A percentile compares a stretch with the other conserved stretches of the same genome.
Evolutionary conservation across 2,329 filamentous ascomycete genomes (phyloP).

Genomic region (Aspergillus sp.): DNA sequence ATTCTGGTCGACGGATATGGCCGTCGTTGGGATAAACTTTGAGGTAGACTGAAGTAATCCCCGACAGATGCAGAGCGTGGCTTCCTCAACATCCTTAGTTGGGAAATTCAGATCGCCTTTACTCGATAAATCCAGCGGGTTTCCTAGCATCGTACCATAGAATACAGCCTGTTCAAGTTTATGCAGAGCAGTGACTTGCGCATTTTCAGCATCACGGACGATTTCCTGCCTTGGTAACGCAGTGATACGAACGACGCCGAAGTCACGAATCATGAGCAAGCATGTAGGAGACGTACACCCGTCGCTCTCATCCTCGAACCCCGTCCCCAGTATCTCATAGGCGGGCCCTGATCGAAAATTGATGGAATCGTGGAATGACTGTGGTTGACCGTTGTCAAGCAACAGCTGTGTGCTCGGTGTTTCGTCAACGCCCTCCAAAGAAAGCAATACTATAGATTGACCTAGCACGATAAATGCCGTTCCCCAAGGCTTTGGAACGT

Average conservation of each 20-base stretch:
- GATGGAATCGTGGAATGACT: constrained; percentile 81
- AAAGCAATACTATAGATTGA: constrained; percentile 73
- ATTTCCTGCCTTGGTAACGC: constrained; percentile 35
- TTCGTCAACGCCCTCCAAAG: constrained; percentile 65
- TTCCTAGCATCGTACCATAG: constrained; percentile 78
- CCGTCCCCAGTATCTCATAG: constrained; percentile 52
- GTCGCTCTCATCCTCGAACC: constrained; percentile 45
- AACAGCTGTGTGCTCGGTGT: constrained; percentile 76
- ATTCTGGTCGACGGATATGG: constrained; percentile 78
- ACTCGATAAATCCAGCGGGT: constrained; percentile 80
- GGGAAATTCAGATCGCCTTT: constrained; percentile 67
- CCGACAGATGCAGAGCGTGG: constrained; percentile 74
- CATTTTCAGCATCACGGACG: constrained; percentile 50
- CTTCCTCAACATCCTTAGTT: constrained; percentile 68
- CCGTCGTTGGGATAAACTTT: constrained; percentile 69
- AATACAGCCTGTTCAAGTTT: constrained; percentile 95
- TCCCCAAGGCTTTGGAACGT: constrained; percentile 74
- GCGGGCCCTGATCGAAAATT: constrained; percentile 64
- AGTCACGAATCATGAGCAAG: constrained; percentile 57
- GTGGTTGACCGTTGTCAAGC: constrained; percentile 61
- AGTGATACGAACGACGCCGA: constrained; percentile 58
- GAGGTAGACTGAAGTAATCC: constrained; percentile 80
- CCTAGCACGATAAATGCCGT: constrained; percentile 82
- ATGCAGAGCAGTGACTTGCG: constrained; percentile 72
- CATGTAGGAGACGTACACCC: constrained; percentile 44